Conservation (phyloP, 768 basidiomycete species). For the Neoboletus subvelutipes region DNA sequence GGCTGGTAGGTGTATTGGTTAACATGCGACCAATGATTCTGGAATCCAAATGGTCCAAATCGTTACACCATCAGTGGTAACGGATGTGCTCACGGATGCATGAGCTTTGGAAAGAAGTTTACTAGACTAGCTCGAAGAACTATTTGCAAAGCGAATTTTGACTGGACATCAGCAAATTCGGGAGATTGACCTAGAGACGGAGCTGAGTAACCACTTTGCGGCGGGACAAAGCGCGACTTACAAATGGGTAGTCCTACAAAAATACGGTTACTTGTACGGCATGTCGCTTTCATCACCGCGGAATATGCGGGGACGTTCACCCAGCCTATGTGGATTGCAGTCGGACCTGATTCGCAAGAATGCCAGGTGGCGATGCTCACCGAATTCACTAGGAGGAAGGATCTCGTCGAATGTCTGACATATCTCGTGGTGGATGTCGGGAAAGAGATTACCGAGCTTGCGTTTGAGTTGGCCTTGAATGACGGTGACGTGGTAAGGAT, state of each 20-base stretch:
- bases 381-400: slow-evolving; percentile 21
- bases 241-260: slow-evolving; percentile 42
- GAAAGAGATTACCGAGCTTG: slow-evolving; percentile 34
- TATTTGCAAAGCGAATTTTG: slow-evolving; percentile 37
- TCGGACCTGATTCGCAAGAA: slow-evolving; percentile 13
- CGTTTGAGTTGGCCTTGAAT: slow-evolving; percentile 34
- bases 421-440: slow-evolving; percentile 36
- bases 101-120: slow-evolving; percentile 34
- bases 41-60: slow-evolving; percentile 15
- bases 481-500: slow-evolving; percentile 38
- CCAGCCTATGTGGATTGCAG: slow-evolving; percentile 28
- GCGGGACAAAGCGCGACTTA: slow-evolving; percentile 19
- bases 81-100: slow-evolving; percentile 32
- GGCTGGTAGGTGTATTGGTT: slow-evolving; percentile 33
- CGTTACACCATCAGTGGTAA: slow-evolving; percentile 5
- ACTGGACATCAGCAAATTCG: slow-evolving; percentile 36
- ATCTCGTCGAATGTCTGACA: slow-evolving; percentile 30
- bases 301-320: slow-evolving; percentile 25
- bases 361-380: slow-evolving; percentile 12
- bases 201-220: slow-evolving; percentile 8
- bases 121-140: slow-evolving; percentile 32
- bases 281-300: slow-evolving; percentile 33
- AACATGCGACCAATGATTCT: slow-evolving; percentile 35
- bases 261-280: slow-evolving; percentile 41
- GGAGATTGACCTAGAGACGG: slow-evolving; percentile 34